Conservation (phyloP, 495 filamentous ascomycete genomes). For the Xylaria flabelliformis region DNA sequence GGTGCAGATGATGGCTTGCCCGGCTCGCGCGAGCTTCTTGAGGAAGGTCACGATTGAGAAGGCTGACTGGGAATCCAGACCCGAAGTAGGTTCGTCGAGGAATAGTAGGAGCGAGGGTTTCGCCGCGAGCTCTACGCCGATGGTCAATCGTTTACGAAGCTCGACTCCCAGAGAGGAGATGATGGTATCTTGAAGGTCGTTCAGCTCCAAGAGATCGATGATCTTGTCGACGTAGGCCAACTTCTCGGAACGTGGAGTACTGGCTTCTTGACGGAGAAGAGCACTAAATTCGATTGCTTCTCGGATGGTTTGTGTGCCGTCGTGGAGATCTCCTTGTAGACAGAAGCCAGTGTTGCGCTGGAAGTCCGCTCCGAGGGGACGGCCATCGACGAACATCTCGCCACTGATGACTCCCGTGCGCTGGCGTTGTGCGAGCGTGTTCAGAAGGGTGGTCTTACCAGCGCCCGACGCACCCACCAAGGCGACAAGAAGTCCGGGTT, state of each 20-base stretch:
- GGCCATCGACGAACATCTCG: slow-evolving; percentile 81
- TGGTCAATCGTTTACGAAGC: slow-evolving; percentile 73
- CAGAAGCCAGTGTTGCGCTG: slow-evolving; percentile 84
- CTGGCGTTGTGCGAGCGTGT: slow-evolving; percentile 78
- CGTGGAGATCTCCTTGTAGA: slow-evolving; percentile 86
- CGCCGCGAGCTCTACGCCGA: slow-evolving; percentile 90
- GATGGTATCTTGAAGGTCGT: slow-evolving; percentile 80
- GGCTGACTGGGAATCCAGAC: slow-evolving; percentile 85
- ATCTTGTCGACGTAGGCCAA: slow-evolving; percentile 85
- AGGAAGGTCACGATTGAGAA: slow-evolving; percentile 84
- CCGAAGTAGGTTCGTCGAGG: slow-evolving; percentile 82
- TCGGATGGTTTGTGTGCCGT: slow-evolving; percentile 82
- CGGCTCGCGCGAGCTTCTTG: slow-evolving; percentile 78
- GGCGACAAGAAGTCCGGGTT: slow-evolving; percentile 80
- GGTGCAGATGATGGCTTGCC: slow-evolving; percentile 80
- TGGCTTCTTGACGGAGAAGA: slow-evolving; percentile 75
- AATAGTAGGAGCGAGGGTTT: slow-evolving; percentile 83
- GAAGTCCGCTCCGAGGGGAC: slow-evolving; percentile 70
- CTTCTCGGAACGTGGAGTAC: slow-evolving; percentile 71
- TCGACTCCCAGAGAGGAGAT: slow-evolving; percentile 76
- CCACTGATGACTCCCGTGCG: slow-evolving; percentile 73
- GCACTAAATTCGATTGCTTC: slow-evolving; percentile 84
- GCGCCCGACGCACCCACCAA: slow-evolving; percentile 85
- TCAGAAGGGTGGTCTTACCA: slow-evolving; percentile 77
- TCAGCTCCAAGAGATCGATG: slow-evolving; percentile 83